A percentile compares a stretch with the other conserved stretches of the same genome.
These are phyloP conservation scores for Hypoxylon crocopeplum DNA, from an alignment of 495 filamentous ascomycete genomes.

Conservation along the genomic window DNA sequence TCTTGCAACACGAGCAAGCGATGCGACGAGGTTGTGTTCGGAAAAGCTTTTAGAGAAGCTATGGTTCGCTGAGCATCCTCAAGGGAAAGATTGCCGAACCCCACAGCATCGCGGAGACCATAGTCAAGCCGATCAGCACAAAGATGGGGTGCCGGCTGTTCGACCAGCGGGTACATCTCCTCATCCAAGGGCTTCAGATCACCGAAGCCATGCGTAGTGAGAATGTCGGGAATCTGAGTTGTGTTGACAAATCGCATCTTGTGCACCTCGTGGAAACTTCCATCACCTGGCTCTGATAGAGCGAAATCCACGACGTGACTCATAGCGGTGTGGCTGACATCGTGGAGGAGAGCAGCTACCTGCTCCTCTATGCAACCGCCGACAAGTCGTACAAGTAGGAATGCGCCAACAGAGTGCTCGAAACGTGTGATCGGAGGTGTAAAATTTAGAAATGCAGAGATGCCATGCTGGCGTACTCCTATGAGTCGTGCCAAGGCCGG, in stretches of 20 bases:
- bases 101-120: slow-evolving; percentile 48
- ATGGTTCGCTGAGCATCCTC: slow-evolving; percentile 39
- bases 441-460: slow-evolving; percentile 46
- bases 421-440: slow-evolving; percentile 48
- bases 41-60: slow-evolving; percentile 41
- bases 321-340: slow-evolving; percentile 52
- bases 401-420: slow-evolving; percentile 55
- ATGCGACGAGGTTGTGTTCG: slow-evolving; percentile 29
- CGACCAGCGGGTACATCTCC: slow-evolving; percentile 50
- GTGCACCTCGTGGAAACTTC: slow-evolving; percentile 53
- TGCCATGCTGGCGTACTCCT: slow-evolving; percentile 50
- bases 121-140: slow-evolving; percentile 56
- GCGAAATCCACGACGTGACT: slow-evolving; percentile 54
- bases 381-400: slow-evolving; percentile 49
- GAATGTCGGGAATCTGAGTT: slow-evolving; percentile 44
- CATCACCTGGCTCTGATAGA: slow-evolving; percentile 48
- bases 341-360: slow-evolving; percentile 52
- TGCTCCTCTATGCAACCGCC: slow-evolving; percentile 50
- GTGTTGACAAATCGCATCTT: slow-evolving; percentile 49
- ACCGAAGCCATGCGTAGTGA: slow-evolving; percentile 42
- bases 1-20: slow-evolving; percentile 48
- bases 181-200: slow-evolving; percentile 45
- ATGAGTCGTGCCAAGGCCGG: slow-evolving; percentile 44
- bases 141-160: slow-evolving; percentile 49
- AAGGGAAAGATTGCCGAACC: slow-evolving; percentile 42